Evolutionary conservation across 2,329 filamentous ascomycete genomes (phyloP), one percentile per base, ranked within the genome.

Genomic region (Chaetoscypha palmicola): DNA sequence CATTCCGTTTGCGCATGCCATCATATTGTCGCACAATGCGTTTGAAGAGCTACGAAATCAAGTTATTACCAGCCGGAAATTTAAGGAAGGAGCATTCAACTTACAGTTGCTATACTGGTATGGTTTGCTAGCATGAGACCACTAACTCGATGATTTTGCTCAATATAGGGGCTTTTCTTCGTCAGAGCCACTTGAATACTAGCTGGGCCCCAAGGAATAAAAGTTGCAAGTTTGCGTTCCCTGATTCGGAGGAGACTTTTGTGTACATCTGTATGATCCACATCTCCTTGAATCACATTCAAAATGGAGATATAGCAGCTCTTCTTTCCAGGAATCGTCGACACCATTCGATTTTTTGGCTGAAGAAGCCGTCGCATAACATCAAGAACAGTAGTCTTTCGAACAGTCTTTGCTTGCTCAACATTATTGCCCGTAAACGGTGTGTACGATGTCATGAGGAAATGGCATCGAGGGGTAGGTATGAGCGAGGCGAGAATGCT

Each of bases 261-360:
- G 72, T 98, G 92, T 45, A 98, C 87, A 66, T 98, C 94, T 2
- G 91, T 97, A 7, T 92, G 91, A 62, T 98, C 94, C 30, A 94
- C 92, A 65, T 98, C 92, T 59, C 92, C 92, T 71, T 97, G 92
- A 58, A 98, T 98, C 58, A 98, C 95, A 66, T 98, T 97, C 51
- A 98, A 73, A 56, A 98, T 97, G 37, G 89, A 95, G 61, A 98
- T 97, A 70, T 98, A 98, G 71, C 92, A 98, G 68, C 89, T 96
- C 70, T 88, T 94, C 71, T 97, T 97, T 58, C 85, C 86, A 1
- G 91, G 90, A 45, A 89, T 84, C 17, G 92, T 95, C 19, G 90
- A 95, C 35, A 98, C 92, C 92, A 98, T 98, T 63, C 94, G 83
- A 67, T 98, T 98, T 74, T 98, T 98, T 30, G 92, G 92, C 67